These are phyloP conservation scores for Diaporthe helianthi DNA, from an alignment of 2,329 filamentous ascomycete genomes.

Conservation along the genomic window DNA sequence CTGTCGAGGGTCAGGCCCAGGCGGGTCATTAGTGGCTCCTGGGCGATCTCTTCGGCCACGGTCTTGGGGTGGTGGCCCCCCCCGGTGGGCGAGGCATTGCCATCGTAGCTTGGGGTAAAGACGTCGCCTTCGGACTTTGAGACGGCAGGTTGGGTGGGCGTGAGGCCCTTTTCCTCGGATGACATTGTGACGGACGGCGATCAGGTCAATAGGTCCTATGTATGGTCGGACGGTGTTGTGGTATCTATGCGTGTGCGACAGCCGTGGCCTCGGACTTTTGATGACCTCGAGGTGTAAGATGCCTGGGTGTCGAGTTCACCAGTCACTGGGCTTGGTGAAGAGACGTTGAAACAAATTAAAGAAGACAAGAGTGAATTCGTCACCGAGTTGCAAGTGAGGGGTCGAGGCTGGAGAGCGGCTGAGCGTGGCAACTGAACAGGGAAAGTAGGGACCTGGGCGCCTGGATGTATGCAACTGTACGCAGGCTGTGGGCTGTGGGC, in stretches of 20 bases:
- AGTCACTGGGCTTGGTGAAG: neutral
- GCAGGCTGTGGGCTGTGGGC: neutral
- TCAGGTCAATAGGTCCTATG: neutral
- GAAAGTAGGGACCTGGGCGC: neutral
- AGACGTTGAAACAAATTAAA: neutral
- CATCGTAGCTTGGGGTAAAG: neutral
- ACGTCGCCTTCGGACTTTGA: conserved; percentile 2
- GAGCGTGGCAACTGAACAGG: neutral
- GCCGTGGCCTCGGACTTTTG: neutral
- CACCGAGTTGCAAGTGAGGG: conserved; percentile 5
- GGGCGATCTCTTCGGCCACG: conserved; percentile 21
- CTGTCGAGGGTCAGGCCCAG: conserved; percentile 51
- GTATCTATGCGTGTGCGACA: neutral
- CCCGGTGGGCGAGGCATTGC: conserved; percentile 8
- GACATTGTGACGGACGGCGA: conserved; percentile 4
- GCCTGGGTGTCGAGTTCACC: neutral
- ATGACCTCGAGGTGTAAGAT: too few species aligned
- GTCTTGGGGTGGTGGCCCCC: neutral
- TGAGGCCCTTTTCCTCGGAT: conserved; percentile 16
- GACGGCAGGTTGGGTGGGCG: conserved; percentile 16
- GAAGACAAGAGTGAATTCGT: neutral
- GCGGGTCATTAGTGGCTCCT: conserved; percentile 47
- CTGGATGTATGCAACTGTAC: neutral
- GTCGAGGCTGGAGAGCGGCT: conserved; percentile 4
- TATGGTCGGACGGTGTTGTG: neutral